Conservation (phyloP, 208 protist genomes). For the Leishmania major region DNA sequence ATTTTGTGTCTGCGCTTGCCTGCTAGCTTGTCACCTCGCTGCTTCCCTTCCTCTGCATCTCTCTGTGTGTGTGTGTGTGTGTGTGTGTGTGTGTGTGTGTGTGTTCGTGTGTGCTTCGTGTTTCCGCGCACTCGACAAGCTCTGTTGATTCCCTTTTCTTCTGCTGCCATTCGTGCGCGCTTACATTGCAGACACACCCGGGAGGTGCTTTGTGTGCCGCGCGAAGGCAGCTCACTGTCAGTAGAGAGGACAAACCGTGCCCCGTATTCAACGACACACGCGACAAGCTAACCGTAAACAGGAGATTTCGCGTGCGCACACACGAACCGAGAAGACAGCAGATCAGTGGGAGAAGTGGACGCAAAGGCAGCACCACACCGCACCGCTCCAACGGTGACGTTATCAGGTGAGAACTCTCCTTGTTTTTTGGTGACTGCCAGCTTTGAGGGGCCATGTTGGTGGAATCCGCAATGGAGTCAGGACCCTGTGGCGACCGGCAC, state of each 20-base stretch:
- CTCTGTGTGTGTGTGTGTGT: no score
- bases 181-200: neutral
- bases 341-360: neutral
- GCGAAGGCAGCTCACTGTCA: neutral
- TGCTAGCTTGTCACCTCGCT: neutral
- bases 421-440: neutral
- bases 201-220: neutral
- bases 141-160: constrained; percentile 15
- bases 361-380: neutral
- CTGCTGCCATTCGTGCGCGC: neutral
- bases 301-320: neutral
- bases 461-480: neutral
- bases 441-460: neutral
- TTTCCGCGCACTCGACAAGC: neutral
- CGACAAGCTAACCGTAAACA: neutral
- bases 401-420: neutral
- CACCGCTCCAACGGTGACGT: neutral
- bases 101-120: neutral
- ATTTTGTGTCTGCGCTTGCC: neutral
- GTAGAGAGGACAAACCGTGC: neutral
- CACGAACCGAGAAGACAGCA: neutral
- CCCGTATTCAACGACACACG: neutral
- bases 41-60: neutral
- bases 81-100: neutral
- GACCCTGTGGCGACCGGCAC: neutral